Evolutionary conservation across 371 early-diverging fungal genomes (phyloP).

Genomic region (Mortierella sp.): DNA sequence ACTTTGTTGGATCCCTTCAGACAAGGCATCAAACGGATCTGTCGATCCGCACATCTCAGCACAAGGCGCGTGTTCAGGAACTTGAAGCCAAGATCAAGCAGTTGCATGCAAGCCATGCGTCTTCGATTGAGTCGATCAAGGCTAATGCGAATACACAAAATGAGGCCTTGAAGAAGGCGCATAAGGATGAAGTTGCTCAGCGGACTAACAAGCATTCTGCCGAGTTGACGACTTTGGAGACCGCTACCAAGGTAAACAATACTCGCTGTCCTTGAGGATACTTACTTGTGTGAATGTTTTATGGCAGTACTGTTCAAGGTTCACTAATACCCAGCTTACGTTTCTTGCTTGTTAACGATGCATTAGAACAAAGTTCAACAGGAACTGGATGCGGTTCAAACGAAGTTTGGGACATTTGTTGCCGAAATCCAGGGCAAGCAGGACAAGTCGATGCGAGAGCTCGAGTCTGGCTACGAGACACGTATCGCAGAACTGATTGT

Average conservation of each 20-base stretch:
- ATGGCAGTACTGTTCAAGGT: not conserved
- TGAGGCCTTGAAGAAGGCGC: conserved; percentile 18
- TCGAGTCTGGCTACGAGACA: conserved; percentile 40
- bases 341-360: not conserved
- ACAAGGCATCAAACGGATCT: conserved; percentile 35
- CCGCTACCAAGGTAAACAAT: conserved; percentile 21
- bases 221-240: conserved; percentile 20
- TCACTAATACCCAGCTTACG: not conserved
- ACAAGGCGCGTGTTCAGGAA: conserved; percentile 8
- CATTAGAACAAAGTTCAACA: conserved; percentile 31
- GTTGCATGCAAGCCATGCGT: conserved; percentile 24
- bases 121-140: conserved; percentile 10
- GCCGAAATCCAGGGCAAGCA: conserved; percentile 31
- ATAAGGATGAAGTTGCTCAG: conserved; percentile 9
- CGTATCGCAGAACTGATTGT: conserved; percentile 56
- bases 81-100: conserved; percentile 30
- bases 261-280: too few relatives aligned
- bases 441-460: conserved; percentile 26
- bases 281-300: too few relatives aligned
- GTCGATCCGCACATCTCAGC: conserved; percentile 1
- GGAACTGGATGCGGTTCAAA: conserved; percentile 37
- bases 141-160: conserved; percentile 9
- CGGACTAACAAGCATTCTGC: conserved; percentile 23
- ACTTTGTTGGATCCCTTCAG: conserved; percentile 21
- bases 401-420: conserved; percentile 38